Conservation (phyloP, 2,329 filamentous ascomycete genomes). For the Monosporascus cannonballus region DNA sequence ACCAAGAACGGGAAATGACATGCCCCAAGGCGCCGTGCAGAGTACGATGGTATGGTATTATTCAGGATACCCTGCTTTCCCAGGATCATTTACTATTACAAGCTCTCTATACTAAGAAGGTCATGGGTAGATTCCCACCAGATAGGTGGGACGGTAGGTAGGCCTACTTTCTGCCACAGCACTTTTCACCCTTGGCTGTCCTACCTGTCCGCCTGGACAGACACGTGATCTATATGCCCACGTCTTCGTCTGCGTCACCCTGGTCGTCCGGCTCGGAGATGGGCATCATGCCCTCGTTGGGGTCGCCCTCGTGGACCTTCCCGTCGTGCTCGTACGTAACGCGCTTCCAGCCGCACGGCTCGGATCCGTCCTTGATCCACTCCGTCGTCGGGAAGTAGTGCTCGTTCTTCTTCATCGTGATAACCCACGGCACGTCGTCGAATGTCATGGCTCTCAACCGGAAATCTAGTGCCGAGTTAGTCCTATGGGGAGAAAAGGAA, state of each 20-base stretch:
- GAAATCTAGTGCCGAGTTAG: slow-evolving; percentile 60
- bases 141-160: too few species aligned
- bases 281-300: slow-evolving; percentile 39
- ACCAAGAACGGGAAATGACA: too few species aligned
- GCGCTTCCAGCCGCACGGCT: slow-evolving; percentile 56
- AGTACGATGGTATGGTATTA: too few species aligned
- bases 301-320: slow-evolving; percentile 47
- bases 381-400: slow-evolving; percentile 80
- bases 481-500: not conserved
- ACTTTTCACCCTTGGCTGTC: too few species aligned
- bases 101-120: too few species aligned
- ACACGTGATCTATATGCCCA: slow-evolving; percentile 4
- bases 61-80: too few species aligned
- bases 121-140: too few species aligned
- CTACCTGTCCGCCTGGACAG: too few species aligned
- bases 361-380: slow-evolving; percentile 57
- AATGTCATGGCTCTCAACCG: slow-evolving; percentile 95
- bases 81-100: too few species aligned
- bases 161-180: too few species aligned
- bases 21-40: too few species aligned
- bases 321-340: slow-evolving; percentile 53
- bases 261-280: slow-evolving; percentile 31
- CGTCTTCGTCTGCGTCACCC: slow-evolving; percentile 34
- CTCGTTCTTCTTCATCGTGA: slow-evolving; percentile 99
- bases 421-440: slow-evolving; percentile 98